A percentile compares a stretch with the other conserved stretches of the same genome.
Evolutionary conservation across 495 filamentous ascomycete genomes (phyloP).

Genomic region (Hypoxylon cercidicola): DNA sequence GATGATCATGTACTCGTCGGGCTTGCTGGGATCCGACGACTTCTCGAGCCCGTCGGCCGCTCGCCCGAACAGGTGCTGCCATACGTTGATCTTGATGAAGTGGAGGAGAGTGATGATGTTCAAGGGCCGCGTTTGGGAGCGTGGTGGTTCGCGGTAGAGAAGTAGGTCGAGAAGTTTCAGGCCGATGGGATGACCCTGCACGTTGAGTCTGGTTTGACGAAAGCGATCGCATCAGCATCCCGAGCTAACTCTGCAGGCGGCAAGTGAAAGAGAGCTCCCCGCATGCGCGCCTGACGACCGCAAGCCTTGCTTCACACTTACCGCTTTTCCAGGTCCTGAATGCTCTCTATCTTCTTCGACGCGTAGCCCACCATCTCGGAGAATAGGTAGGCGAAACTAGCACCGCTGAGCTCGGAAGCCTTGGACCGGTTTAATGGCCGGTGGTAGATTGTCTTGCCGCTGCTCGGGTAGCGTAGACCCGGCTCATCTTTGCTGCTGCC

Average conservation of each 20-base stretch:
- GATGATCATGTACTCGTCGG: constrained; percentile 97
- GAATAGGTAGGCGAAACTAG: constrained; percentile 95
- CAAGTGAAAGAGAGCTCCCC: not conserved
- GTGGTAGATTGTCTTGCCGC: constrained; percentile 98
- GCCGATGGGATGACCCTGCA: constrained; percentile 94
- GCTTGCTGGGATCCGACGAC: constrained; percentile 77
- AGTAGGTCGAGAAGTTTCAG: constrained; percentile 95
- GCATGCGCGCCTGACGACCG: not conserved
- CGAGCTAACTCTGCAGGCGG: not conserved
- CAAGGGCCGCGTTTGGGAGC: constrained; percentile 78
- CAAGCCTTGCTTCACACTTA: constrained; percentile 49
- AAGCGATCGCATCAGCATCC: constrained; percentile 4
- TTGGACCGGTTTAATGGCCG: constrained; percentile 89
- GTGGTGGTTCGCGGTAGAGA: constrained; percentile 77
- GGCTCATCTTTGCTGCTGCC: constrained; percentile 53
- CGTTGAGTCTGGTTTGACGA: constrained; percentile 73
- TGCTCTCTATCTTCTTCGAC: constrained; percentile 87
- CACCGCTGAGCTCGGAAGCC: constrained; percentile 85
- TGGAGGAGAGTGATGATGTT: constrained; percentile 92
- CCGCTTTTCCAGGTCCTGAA: constrained; percentile 93
- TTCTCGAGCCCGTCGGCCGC: constrained; percentile 93
- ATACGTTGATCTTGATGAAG: constrained; percentile 90
- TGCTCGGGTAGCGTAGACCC: constrained; percentile 92
- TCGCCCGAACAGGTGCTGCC: constrained; percentile 90
- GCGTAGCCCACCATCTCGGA: constrained; percentile 97